Conservation (phyloP, 73 alveolate genomes). For the Diophrys appendiculata region DNA sequence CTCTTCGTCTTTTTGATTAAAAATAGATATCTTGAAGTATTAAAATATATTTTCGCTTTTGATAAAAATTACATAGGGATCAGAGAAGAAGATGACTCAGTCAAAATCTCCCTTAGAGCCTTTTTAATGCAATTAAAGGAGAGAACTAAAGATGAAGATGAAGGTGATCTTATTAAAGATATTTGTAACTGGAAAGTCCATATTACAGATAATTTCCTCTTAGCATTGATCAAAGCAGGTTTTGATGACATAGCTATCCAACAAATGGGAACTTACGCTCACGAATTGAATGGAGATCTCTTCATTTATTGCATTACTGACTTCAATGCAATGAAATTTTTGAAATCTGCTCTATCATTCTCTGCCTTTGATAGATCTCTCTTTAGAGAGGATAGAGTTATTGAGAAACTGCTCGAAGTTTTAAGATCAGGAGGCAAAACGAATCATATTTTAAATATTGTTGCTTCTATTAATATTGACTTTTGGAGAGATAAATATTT, state of each 20-base stretch:
- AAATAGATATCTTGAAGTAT: slow-evolving; percentile 14
- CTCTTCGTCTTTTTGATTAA: slow-evolving; percentile 22
- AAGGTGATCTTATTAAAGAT: background rate
- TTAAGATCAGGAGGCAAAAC: slow-evolving; percentile 43
- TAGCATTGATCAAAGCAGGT: slow-evolving; percentile 28
- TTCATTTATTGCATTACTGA: slow-evolving; percentile 46
- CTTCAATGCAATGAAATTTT: slow-evolving; percentile 36
- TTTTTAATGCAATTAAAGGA: slow-evolving; percentile 30
- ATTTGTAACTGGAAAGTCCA: slow-evolving; percentile 36
- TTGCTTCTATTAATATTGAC: slow-evolving; percentile 38
- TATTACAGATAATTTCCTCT: slow-evolving; percentile 33
- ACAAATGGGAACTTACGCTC: slow-evolving; percentile 49
- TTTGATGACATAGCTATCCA: slow-evolving; percentile 43
- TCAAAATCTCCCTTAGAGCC: slow-evolving; percentile 4
- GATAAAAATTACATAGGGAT: slow-evolving; percentile 44
- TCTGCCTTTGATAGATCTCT: slow-evolving; percentile 55
- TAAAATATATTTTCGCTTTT: slow-evolving; percentile 50
- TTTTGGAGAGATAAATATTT: slow-evolving; percentile 53
- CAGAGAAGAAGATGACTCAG: slow-evolving; percentile 8
- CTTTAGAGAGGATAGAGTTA: slow-evolving; percentile 54
- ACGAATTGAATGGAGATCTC: slow-evolving; percentile 44
- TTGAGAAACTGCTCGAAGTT: slow-evolving; percentile 30
- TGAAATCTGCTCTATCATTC: slow-evolving; percentile 26
- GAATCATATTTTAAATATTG: slow-evolving; percentile 41
- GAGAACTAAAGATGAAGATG: background rate